Conservation (phyloP, 371 early-diverging fungal genomes). For the Mortierella sp. region DNA sequence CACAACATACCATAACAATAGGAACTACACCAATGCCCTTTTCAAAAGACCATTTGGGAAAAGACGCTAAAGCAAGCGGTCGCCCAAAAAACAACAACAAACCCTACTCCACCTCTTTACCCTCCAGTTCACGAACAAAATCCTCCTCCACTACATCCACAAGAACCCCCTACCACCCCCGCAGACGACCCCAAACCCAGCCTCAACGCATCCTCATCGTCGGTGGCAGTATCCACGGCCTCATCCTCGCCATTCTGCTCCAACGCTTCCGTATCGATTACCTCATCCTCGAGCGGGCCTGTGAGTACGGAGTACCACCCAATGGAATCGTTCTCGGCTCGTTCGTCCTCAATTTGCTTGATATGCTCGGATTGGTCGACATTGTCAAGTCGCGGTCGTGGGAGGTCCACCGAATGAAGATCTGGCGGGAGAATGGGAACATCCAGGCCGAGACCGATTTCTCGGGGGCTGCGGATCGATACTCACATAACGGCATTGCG, state of each 20-base stretch:
- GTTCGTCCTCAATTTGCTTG: constrained; percentile 27
- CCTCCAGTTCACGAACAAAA: background rate
- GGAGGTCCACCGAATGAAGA: constrained; percentile 22
- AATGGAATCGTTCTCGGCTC: constrained; percentile 23
- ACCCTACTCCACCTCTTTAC: background rate
- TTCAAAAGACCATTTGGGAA: background rate
- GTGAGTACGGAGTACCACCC: background rate
- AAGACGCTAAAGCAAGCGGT: background rate
- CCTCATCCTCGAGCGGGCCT: constrained; percentile 23
- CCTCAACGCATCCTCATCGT: constrained; percentile 22
- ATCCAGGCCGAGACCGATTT: constrained; percentile 26
- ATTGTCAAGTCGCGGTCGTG: background rate
- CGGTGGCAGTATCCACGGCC: constrained; percentile 30
- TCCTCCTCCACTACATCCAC: background rate
- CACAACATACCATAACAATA: background rate
- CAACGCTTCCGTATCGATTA: constrained; percentile 15
- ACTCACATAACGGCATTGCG: constrained; percentile 19
- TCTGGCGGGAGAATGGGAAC: constrained; percentile 17
- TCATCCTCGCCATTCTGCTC: constrained; percentile 23
- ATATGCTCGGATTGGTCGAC: constrained; percentile 24
- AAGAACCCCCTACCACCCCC: background rate
- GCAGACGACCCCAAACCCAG: background rate
- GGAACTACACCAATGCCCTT: background rate
- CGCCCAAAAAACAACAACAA: background rate
- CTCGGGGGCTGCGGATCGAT: constrained; percentile 16